Evolutionary conservation across 805 yeast genomes (phyloP).

Genomic region (Yarrowia sp.): DNA sequence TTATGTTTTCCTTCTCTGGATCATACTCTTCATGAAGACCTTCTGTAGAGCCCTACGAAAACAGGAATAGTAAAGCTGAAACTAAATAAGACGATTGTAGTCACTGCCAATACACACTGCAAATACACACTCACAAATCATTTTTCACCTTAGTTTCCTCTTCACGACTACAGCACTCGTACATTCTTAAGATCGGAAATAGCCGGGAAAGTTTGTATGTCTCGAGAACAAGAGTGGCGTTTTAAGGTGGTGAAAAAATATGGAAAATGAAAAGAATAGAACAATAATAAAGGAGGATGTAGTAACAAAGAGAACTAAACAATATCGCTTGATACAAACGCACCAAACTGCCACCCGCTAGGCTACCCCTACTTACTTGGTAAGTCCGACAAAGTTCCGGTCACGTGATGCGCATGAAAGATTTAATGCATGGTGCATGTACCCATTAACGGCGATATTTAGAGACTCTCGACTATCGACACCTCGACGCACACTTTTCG

Average conservation of each 20-base stretch:
- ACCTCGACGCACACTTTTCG: background rate
- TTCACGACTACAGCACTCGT: too few species aligned
- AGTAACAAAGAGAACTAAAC: background rate
- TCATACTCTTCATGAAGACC: too few species aligned
- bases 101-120: too few species aligned
- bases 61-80: too few species aligned
- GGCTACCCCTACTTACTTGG: background rate
- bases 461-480: background rate
- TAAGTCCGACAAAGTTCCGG: slow-evolving; percentile 26
- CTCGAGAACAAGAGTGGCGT: slow-evolving; percentile 7
- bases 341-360: too few species aligned
- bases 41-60: too few species aligned
- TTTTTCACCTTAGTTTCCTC: too few species aligned
- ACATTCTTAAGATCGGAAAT: background rate
- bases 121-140: too few species aligned
- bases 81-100: too few species aligned
- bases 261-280: background rate
- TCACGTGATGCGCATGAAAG: slow-evolving; percentile 33
- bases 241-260: background rate
- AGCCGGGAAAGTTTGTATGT: slow-evolving; percentile 21
- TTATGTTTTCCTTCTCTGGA: too few species aligned
- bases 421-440: slow-evolving; percentile 34
- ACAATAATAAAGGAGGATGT: background rate
- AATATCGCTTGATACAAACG: too few species aligned
- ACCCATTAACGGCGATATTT: slow-evolving; percentile 15